phyloP scores from a whole-genome alignment of 805 yeast species.

The Lipomyces kockii region DNA sequence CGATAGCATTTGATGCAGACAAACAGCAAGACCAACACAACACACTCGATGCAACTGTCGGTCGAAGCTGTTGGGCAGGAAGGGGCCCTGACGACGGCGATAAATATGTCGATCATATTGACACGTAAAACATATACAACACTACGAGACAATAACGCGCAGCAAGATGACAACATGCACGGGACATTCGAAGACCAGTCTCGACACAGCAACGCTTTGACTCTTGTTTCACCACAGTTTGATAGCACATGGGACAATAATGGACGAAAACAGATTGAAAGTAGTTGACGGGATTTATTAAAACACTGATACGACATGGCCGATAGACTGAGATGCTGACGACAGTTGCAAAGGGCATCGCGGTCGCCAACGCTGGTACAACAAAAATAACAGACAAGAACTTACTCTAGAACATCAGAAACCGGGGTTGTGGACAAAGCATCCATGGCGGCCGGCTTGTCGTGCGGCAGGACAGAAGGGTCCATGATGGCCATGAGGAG shows the following conservation, averaged over 20 bases:
- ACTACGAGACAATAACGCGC: not conserved
- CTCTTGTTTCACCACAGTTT: not conserved
- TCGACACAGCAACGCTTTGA: too few species aligned
- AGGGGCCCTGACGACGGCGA: not conserved
- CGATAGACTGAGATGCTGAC: not conserved
- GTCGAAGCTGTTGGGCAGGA: not conserved
- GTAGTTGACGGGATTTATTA: not conserved
- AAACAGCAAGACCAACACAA: not conserved
- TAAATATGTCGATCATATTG: not conserved
- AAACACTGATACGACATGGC: not conserved
- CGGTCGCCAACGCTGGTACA: not conserved
- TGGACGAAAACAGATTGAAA: not conserved
- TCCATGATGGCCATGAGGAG: constrained; percentile 24
- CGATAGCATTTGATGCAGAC: not conserved
- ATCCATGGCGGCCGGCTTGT: constrained; percentile 8
- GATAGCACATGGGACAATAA: not conserved
- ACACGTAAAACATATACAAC: not conserved
- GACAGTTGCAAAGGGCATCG: constrained; percentile 2
- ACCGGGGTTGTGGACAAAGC: constrained; percentile 12
- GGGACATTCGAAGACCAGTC: too few species aligned
- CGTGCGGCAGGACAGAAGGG: constrained; percentile 18
- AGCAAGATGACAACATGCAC: not conserved
- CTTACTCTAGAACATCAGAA: constrained; percentile 14
- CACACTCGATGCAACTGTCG: constrained; percentile 1
- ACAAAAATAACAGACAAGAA: not conserved